Evolutionary conservation across 495 filamentous ascomycete genomes (phyloP), one percentile per base, ranked within the genome.

Genomic region (Jackrogersella minutella): DNA sequence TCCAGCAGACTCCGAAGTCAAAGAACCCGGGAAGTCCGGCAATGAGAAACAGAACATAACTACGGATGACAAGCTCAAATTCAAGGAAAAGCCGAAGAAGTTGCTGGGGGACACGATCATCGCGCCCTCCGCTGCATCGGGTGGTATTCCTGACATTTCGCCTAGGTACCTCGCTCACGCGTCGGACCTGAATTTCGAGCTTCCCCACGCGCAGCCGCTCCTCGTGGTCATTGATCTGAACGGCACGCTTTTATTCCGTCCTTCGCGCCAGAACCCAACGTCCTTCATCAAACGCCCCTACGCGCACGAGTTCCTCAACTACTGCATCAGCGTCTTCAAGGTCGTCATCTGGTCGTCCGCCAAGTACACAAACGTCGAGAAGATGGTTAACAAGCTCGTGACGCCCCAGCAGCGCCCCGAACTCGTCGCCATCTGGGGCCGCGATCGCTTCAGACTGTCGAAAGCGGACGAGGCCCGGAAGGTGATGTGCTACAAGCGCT

Each of bases 321-420:
- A 89, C 65, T 80, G 90, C 62, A 79, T 93, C 50, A 66, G 81
- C 14, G 85, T 86, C 22, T 91, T 93, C 79, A 80, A 75, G 28
- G 89, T 97, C 13, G 91, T 96, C 78, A 85, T 99, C 55, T 99
- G 95, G 94, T 96, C 93, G 0, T 94, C 91, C 41, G 93, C 96
- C 0, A 83, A 80, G 22, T 88, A 88, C 0, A 59, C 77, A 5
- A 98, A 93, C 54, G 90, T 97, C 0, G 33, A 73, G 0, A 72
- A 73, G 5, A 89, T 98, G 80, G 84, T 86, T 58, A 54, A 69
- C 14, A 57, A 81, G 55, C 80, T 87, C 62, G 54, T 96, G 68
- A 75, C 77, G 40, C 39, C 73, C 2, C 30, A 73, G 5, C 53
- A 80, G 10, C 77, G 83, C 40, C 58, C 53, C 1, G 52, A 76